phyloP scores from a whole-genome alignment of 345 rosid genomes.

The Clausena lansium region DNA sequence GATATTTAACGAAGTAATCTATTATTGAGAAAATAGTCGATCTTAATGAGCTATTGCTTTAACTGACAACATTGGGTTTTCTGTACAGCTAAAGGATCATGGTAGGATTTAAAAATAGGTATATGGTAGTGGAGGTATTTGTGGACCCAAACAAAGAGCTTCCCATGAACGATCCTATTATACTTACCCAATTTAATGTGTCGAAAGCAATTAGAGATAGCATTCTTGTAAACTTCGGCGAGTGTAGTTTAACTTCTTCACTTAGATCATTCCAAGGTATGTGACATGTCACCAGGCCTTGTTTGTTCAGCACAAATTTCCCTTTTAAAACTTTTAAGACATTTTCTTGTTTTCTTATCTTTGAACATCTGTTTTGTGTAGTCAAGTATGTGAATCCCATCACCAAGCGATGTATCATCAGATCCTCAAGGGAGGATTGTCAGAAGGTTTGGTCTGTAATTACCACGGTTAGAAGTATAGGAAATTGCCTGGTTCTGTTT shows the following conservation, averaged over 20 bases:
- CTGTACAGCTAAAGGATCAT: slow-evolving; percentile 22
- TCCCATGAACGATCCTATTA: slow-evolving; percentile 51
- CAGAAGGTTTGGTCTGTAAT: slow-evolving; percentile 77
- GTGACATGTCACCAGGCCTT: background rate
- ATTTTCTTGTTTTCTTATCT: background rate
- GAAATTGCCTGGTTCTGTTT: slow-evolving; percentile 58
- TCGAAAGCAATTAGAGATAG: slow-evolving; percentile 60
- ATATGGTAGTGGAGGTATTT: slow-evolving; percentile 70
- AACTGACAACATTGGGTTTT: background rate
- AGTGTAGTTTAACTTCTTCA: slow-evolving; percentile 71
- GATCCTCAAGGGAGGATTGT: slow-evolving; percentile 71
- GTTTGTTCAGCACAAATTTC: background rate
- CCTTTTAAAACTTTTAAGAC: background rate
- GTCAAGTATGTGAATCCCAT: slow-evolving; percentile 76
- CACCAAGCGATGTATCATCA: slow-evolving; percentile 64
- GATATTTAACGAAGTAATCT: background rate
- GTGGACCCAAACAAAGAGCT: slow-evolving; percentile 66
- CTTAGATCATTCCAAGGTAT: slow-evolving; percentile 62
- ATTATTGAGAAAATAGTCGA: background rate
- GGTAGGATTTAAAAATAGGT: slow-evolving; percentile 80
- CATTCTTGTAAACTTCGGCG: slow-evolving; percentile 70
- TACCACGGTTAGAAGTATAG: slow-evolving; percentile 63
- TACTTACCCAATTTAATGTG: slow-evolving; percentile 62
- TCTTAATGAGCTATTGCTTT: background rate
- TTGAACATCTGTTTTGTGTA: slow-evolving; percentile 12